A percentile compares a stretch with the other conserved stretches of the same genome.
Evolutionary conservation across 2,329 filamentous ascomycete genomes (phyloP).

Genomic region (Sarocladium brachiariae): DNA sequence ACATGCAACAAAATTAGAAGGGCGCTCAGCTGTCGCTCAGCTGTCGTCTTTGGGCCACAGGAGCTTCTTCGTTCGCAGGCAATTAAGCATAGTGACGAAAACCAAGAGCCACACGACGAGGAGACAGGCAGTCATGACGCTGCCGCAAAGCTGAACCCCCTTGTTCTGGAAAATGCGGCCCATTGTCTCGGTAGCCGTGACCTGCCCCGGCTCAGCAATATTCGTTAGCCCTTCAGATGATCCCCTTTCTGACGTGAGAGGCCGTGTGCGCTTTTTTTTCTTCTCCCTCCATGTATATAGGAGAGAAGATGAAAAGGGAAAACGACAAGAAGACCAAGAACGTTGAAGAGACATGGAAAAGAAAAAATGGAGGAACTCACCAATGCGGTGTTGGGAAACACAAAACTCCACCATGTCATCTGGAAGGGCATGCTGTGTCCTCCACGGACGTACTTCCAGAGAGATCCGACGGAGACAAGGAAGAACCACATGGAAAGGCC

Average conservation of each 20-base stretch:
- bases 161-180: conserved; percentile 52
- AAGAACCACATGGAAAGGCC: conserved; percentile 82
- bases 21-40: no score
- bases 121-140: conserved; percentile 58
- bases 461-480: conserved; percentile 67
- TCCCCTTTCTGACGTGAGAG: no score
- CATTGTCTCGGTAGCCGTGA: conserved; percentile 68
- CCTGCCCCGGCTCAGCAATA: no score
- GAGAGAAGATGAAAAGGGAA: no score
- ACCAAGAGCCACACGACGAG: conserved; percentile 64
- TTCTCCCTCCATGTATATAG: no score
- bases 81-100: conserved; percentile 61
- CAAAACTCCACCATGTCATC: conserved; percentile 81
- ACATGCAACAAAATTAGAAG: not conserved
- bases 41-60: conserved; percentile 62
- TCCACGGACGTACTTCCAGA: conserved; percentile 57
- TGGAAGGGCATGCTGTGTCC: conserved; percentile 62
- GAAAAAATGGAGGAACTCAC: no score
- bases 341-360: no score
- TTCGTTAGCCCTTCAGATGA: no score
- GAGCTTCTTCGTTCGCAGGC: conserved; percentile 60
- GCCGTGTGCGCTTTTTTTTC: no score
- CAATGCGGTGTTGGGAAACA: conserved; percentile 74
- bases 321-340: no score
- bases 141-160: conserved; percentile 60